Conservation (phyloP, 805 yeast genomes). For the Pichia insulana region DNA sequence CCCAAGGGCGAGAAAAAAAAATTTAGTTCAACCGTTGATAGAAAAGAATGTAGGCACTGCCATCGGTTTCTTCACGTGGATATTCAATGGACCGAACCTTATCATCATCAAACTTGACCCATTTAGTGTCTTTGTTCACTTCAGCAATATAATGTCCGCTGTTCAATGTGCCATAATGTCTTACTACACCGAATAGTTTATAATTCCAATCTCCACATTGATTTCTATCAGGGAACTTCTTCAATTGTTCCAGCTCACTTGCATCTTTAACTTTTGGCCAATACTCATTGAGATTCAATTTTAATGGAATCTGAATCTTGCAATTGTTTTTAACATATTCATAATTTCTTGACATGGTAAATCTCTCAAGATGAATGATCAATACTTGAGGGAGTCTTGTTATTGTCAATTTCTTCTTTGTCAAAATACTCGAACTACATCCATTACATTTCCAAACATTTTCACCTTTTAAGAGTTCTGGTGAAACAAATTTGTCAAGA, state of each 20-base stretch:
- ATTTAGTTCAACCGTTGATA: constrained; percentile 3
- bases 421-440: constrained; percentile 54
- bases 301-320: constrained; percentile 58
- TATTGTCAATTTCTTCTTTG: constrained; percentile 62
- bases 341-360: constrained; percentile 36
- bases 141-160: constrained; percentile 70
- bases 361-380: constrained; percentile 80
- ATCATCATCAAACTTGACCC: constrained; percentile 13
- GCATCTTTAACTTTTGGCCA: constrained; percentile 51
- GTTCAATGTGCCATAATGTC: constrained; percentile 72
- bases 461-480: constrained; percentile 66
- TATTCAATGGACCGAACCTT: background rate
- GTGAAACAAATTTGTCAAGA: constrained; percentile 65
- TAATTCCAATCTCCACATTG: constrained; percentile 64
- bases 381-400: constrained; percentile 72
- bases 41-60: constrained; percentile 11
- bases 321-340: constrained; percentile 51
- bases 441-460: constrained; percentile 80
- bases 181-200: constrained; percentile 69
- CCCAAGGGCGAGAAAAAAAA: too few relatives aligned
- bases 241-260: constrained; percentile 36
- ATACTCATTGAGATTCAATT: constrained; percentile 47
- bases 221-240: constrained; percentile 53
- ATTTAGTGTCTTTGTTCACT: constrained; percentile 4
- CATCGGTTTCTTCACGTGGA: constrained; percentile 3